Percentiles rank a stretch among this genome's conserved stretches.
Evolutionary conservation across 148 eudicot species (phyloP).

Genomic region (Amaranthus palmeri): DNA sequence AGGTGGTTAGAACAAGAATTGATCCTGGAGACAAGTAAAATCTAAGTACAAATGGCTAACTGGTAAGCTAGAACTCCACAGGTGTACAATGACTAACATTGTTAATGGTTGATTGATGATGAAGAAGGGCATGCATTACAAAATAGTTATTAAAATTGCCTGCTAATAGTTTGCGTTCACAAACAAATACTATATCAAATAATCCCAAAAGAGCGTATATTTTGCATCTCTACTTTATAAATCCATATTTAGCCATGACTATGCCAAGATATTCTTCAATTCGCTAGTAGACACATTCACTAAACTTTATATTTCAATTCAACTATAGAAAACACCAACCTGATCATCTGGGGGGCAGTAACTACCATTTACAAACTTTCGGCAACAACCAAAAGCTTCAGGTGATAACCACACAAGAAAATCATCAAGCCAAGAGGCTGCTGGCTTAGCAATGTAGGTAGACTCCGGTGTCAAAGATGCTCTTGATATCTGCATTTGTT

Average conservation of each 20-base stretch:
- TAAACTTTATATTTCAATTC: background rate
- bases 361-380: slow-evolving; percentile 54
- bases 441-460: slow-evolving; percentile 67
- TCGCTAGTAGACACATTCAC: background rate
- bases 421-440: slow-evolving; percentile 82
- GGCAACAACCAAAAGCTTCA: slow-evolving; percentile 78
- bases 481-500: slow-evolving; percentile 54
- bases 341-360: slow-evolving; percentile 81
- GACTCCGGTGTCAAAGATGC: slow-evolving; percentile 59
- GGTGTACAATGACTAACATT: too few species aligned
- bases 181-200: too few species aligned
- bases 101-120: too few species aligned
- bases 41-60: background rate
- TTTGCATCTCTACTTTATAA: background rate
- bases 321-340: slow-evolving; percentile 33
- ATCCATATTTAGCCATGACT: background rate
- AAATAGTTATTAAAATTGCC: too few species aligned
- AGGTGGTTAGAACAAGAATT: background rate
- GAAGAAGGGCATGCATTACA: too few species aligned
- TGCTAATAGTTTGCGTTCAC: too few species aligned
- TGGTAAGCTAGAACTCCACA: too few species aligned
- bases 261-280: background rate
- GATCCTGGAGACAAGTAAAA: background rate
- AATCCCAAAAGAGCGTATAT: too few species aligned
- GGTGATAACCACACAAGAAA: slow-evolving; percentile 81